Conservation (phyloP, 148 eudicot genomes). For the Mesembryanthemum crystallinum region DNA sequence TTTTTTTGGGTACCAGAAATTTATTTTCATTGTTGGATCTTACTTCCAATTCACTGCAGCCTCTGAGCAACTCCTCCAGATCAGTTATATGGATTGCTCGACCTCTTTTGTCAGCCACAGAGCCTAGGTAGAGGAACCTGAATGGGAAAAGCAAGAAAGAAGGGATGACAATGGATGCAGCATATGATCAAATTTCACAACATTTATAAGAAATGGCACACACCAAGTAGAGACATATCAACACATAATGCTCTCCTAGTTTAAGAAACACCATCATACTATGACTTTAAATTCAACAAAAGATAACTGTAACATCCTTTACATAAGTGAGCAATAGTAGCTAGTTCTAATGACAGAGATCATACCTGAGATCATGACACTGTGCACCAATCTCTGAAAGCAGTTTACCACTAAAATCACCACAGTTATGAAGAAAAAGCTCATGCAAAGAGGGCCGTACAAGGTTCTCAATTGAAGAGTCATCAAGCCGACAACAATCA, state of each 20-base stretch:
- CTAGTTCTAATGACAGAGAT: not conserved
- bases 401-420: conserved; percentile 69
- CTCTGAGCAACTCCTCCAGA: conserved; percentile 90
- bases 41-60: conserved; percentile 96
- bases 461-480: conserved; percentile 54
- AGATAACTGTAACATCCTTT: too few species aligned
- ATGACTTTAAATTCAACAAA: too few species aligned
- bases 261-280: too few species aligned
- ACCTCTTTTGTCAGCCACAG: conserved; percentile 92
- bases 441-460: conserved; percentile 65
- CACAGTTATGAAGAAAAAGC: conserved; percentile 69
- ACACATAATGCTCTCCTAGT: too few species aligned
- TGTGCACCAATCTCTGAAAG: conserved; percentile 59
- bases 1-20: too few species aligned
- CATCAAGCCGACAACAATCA: conserved; percentile 76
- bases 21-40: conserved; percentile 26
- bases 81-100: conserved; percentile 74
- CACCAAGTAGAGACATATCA: not conserved
- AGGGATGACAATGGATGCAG: conserved; percentile 26
- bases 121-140: conserved; percentile 93
- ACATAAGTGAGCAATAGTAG: not conserved
- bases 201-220: not conserved
- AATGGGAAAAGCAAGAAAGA: conserved; percentile 32
- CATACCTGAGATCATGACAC: conserved; percentile 69
- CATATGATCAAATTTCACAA: conserved; percentile 12